These are phyloP conservation scores for Metschnikowia vanudenii DNA, from an alignment of 805 yeast genomes.

Conservation along the genomic window DNA sequence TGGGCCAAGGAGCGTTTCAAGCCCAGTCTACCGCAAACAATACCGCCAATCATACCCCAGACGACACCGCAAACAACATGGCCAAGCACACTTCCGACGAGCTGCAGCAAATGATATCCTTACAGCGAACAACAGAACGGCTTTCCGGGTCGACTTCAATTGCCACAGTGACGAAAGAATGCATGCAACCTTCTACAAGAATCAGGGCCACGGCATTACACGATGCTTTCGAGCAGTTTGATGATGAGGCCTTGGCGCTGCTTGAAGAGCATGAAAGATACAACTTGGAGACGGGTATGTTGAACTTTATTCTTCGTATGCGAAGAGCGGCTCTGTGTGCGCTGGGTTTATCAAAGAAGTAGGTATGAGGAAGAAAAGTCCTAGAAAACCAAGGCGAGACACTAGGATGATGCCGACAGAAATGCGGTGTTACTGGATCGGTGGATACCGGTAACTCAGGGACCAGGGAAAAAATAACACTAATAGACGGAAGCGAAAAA, in stretches of 20 bases:
- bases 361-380: too few species aligned
- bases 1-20: not conserved
- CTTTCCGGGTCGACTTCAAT: not conserved
- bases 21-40: slow-evolving; percentile 3
- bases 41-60: not conserved
- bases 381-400: too few species aligned
- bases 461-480: too few species aligned
- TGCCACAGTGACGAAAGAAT: slow-evolving; percentile 1
- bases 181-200: not conserved
- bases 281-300: slow-evolving; percentile 33
- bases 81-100: not conserved
- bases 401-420: too few species aligned
- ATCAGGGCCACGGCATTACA: slow-evolving; percentile 1
- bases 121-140: not conserved
- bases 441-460: too few species aligned
- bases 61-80: slow-evolving; percentile 4
- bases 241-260: slow-evolving; percentile 16
- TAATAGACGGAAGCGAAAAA: too few species aligned
- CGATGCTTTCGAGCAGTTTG: slow-evolving; percentile 1
- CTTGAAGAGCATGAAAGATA: slow-evolving; percentile 21
- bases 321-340: slow-evolving; percentile 14
- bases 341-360: not conserved
- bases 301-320: slow-evolving; percentile 36
- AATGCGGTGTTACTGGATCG: too few species aligned
- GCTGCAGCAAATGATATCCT: not conserved